Conservation (phyloP, 176 grass and related monocot species). For the Musa troglodytarum region DNA sequence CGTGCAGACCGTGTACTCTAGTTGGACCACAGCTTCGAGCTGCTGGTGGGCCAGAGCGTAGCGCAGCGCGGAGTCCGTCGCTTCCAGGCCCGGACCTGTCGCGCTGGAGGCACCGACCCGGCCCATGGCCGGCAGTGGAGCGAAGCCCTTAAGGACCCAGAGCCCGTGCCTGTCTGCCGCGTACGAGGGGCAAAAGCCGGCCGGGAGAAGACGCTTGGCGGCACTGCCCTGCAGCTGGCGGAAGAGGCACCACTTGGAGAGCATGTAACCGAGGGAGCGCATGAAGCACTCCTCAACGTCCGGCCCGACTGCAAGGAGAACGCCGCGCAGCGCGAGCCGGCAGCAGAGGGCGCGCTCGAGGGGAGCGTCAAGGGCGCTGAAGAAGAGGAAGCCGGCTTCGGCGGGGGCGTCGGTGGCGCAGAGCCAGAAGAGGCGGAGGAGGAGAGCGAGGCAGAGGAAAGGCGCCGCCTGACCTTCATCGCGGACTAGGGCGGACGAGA, state of each 20-base stretch:
- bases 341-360: constrained; percentile 37
- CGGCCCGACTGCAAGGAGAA: constrained; percentile 49
- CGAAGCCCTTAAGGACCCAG: constrained; percentile 57
- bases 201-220: constrained; percentile 10
- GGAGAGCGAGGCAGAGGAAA: constrained; percentile 54
- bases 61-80: constrained; percentile 47
- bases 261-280: constrained; percentile 88
- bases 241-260: constrained; percentile 77
- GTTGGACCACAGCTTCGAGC: constrained; percentile 50
- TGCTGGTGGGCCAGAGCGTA: constrained; percentile 72
- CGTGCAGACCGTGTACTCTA: constrained; percentile 47
- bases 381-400: constrained; percentile 70
- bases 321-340: constrained; percentile 27
- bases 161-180: constrained; percentile 47
- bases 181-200: constrained; percentile 29
- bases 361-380: constrained; percentile 29
- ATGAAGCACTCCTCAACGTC: constrained; percentile 60
- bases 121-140: constrained; percentile 29
- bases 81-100: constrained; percentile 9
- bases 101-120: not conserved
- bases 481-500: constrained; percentile 7
- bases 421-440: constrained; percentile 76
- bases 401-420: constrained; percentile 55
- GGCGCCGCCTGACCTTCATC: constrained; percentile 18
- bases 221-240: constrained; percentile 34